phyloP scores from a whole-genome alignment of 768 basidiomycete genomes.

The Phlebiopsis flavidoalba region DNA sequence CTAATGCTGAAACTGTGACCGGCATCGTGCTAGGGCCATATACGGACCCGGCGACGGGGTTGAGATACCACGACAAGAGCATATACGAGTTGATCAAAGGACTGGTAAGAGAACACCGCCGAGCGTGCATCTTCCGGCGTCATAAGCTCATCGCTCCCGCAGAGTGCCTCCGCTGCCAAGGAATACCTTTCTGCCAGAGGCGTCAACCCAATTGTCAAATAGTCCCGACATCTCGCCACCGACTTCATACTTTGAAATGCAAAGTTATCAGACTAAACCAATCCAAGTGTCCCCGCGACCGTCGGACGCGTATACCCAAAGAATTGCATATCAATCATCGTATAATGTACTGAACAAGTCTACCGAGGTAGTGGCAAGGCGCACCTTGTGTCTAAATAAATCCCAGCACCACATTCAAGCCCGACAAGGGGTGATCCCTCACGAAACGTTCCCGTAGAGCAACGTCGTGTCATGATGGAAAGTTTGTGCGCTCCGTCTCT shows the following conservation, averaged over 20 bases:
- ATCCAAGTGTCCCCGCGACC: too few relatives aligned
- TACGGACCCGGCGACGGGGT: conserved; percentile 73
- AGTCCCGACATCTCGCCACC: not conserved
- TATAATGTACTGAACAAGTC: too few relatives aligned
- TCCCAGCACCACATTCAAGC: too few relatives aligned
- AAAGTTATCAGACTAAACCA: too few relatives aligned
- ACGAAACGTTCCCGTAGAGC: too few relatives aligned
- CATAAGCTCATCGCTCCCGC: not conserved
- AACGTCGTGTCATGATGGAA: too few relatives aligned
- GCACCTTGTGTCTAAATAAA: too few relatives aligned
- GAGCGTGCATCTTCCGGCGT: not conserved
- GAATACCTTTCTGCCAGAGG: conserved; percentile 64
- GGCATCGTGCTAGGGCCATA: conserved; percentile 55
- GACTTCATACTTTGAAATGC: not conserved
- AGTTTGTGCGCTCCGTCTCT: too few relatives aligned
- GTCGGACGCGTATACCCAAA: not conserved
- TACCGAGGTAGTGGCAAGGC: too few relatives aligned
- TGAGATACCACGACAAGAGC: conserved; percentile 82
- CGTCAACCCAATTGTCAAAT: conserved; percentile 33
- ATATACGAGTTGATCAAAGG: conserved; percentile 80
- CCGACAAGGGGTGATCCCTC: too few relatives aligned
- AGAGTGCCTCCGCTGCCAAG: conserved; percentile 70
- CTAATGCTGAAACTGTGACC: not conserved
- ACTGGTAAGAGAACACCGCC: conserved; percentile 37
- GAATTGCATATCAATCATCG: not conserved